Conservation (phyloP, 208 protist genomes). For the Trypanosoma conorhini region DNA sequence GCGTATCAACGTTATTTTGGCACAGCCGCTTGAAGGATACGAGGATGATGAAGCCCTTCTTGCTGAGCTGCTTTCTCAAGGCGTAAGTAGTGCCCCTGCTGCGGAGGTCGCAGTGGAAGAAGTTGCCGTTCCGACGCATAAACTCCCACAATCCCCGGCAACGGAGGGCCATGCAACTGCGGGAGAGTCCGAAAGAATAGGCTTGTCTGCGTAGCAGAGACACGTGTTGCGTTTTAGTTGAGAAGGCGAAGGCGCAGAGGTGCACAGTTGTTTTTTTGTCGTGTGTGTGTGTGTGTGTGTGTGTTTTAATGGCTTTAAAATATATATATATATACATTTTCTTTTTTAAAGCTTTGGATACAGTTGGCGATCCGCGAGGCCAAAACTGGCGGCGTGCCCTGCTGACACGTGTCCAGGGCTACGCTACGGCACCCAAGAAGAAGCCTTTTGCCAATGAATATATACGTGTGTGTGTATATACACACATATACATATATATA, state of each 20-base stretch:
- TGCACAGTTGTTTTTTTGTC: background rate
- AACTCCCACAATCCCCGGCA: conserved; percentile 1
- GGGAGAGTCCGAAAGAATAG: background rate
- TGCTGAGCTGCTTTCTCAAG: conserved; percentile 35
- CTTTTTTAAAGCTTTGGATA: too few relatives aligned
- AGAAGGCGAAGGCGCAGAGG: background rate
- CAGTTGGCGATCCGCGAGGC: too few relatives aligned
- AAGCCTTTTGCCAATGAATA: background rate
- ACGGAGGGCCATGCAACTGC: background rate
- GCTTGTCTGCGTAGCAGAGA: conserved; percentile 7
- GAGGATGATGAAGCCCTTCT: conserved; percentile 71
- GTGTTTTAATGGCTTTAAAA: too few relatives aligned
- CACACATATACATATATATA: background rate
- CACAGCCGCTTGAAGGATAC: conserved; percentile 41
- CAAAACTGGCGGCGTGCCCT: too few relatives aligned
- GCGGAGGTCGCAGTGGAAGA: conserved; percentile 4
- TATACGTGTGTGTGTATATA: background rate
- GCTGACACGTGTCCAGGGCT: too few relatives aligned
- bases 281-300: too few relatives aligned
- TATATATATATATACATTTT: too few relatives aligned
- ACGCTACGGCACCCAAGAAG: too few relatives aligned
- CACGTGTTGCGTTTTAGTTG: background rate
- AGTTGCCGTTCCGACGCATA: conserved; percentile 11
- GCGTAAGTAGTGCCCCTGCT: background rate
- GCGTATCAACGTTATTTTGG: conserved; percentile 66